These are phyloP conservation scores for Potentilla sterilis DNA, from an alignment of 306 rosid genomes.

Conservation along the genomic window DNA sequence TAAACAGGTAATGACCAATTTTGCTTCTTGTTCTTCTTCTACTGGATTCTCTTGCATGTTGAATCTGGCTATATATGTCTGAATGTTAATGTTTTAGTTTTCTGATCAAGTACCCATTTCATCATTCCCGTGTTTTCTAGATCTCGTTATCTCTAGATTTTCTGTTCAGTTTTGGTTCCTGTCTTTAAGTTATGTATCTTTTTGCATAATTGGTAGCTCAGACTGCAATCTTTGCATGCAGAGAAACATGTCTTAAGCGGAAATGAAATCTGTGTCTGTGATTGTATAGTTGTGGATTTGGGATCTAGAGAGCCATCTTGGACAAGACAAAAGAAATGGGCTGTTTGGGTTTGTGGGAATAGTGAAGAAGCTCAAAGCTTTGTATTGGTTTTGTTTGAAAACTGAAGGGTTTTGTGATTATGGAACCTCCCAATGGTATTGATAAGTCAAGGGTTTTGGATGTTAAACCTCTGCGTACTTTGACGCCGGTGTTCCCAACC, in stretches of 20 bases:
- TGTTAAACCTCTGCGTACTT: slow-evolving; percentile 57
- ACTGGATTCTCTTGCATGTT: neutral
- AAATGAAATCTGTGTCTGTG: neutral
- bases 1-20: neutral
- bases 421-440: slow-evolving; percentile 51
- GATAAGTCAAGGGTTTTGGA: slow-evolving; percentile 58
- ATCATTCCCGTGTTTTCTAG: neutral
- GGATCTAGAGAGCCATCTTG: neutral
- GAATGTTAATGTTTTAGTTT: too few relatives aligned
- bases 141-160: slow-evolving; percentile 3
- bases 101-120: neutral
- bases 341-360: neutral
- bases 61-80: neutral
- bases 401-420: slow-evolving; percentile 24
- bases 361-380: neutral
- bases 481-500: slow-evolving; percentile 51
- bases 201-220: neutral
- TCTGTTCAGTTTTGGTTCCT: neutral
- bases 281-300: neutral
- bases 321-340: neutral
- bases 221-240: slow-evolving; percentile 8
- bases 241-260: neutral
- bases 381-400: slow-evolving; percentile 6
- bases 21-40: neutral
- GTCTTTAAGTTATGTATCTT: neutral